Evolutionary conservation across 768 basidiomycete genomes (phyloP), one percentile per base, ranked within the genome.

Genomic region (Suillus subluteus): DNA sequence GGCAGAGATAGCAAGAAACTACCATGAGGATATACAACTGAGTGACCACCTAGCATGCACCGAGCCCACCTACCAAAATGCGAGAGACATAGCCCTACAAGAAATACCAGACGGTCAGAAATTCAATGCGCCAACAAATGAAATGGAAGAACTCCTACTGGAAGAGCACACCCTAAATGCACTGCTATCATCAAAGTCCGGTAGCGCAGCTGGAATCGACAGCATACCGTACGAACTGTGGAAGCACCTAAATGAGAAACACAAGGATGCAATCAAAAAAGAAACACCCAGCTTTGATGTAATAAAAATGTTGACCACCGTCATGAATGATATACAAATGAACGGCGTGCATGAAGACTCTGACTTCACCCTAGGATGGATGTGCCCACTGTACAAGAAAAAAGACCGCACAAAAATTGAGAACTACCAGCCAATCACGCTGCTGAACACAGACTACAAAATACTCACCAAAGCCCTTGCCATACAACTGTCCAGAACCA

Each of bases 321-420:
- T 74, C 0, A 74, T 55, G n/a, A 71, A 70, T 2, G 71, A 81
- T 41, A 81, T 82, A 0, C 64, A 54, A 18, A 1, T 18, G 0
- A 7, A 54, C 1, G 26, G 52, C 2, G 11, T 48, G 0, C 0
- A n/a, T 5, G 4, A 4, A 2, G 46, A n/a, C 4, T 48, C n/a
- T 1, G n/a, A 23, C 6, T 23, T 50, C 13, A 3, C 23, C 2
- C 6, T 50, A 6, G 48, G 48, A 0, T 50, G 48, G 48, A 23
- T 50, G 48, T 50, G 79, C 73, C 81, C 78, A 0, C 37, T 84
- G 0, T 84, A 79, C 64, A 84, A 84, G 43, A 83, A 84, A 52
- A 77, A 74, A 5, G 78, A 80, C 23, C 54, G 30, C 1, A 61
- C 54, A 0, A 65, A 75, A 1, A 79, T 81, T 0, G 72, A 44